Conservation (phyloP, 441 rosid genomes). For the Dalechampia spathulata region DNA sequence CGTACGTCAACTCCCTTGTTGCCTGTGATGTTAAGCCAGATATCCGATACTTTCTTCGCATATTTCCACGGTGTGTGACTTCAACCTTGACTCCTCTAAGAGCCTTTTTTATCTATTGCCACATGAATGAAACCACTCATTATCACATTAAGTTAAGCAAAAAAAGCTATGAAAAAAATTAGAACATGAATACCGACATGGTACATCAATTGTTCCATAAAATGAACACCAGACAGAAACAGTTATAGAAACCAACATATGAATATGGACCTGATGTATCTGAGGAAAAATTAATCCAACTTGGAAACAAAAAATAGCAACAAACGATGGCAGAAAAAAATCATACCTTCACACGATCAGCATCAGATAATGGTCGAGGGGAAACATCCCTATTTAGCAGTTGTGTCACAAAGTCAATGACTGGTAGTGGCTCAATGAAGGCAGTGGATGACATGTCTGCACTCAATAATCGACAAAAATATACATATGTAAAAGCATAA, state of each 20-base stretch:
- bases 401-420: constrained; percentile 62
- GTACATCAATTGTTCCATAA: background rate
- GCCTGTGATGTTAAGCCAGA: constrained; percentile 88
- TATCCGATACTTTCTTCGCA: constrained; percentile 94
- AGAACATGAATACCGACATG: background rate
- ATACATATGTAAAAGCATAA: background rate
- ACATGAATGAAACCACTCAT: constrained; percentile 1
- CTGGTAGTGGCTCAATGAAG: constrained; percentile 81
- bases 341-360: constrained; percentile 86
- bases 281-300: background rate
- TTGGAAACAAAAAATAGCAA: background rate
- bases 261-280: background rate
- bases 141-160: background rate
- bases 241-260: background rate
- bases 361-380: constrained; percentile 71
- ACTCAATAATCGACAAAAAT: background rate
- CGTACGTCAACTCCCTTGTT: constrained; percentile 87
- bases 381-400: constrained; percentile 61
- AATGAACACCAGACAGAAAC: too few species aligned
- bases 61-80: constrained; percentile 91
- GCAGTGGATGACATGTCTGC: constrained; percentile 97
- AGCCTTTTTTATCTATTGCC: constrained; percentile 77
- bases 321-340: background rate
- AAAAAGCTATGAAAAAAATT: background rate
- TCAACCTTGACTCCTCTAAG: constrained; percentile 94